Evolutionary conservation across 2,329 filamentous ascomycete genomes (phyloP).

Genomic region (Leptographium radiaticola): DNA sequence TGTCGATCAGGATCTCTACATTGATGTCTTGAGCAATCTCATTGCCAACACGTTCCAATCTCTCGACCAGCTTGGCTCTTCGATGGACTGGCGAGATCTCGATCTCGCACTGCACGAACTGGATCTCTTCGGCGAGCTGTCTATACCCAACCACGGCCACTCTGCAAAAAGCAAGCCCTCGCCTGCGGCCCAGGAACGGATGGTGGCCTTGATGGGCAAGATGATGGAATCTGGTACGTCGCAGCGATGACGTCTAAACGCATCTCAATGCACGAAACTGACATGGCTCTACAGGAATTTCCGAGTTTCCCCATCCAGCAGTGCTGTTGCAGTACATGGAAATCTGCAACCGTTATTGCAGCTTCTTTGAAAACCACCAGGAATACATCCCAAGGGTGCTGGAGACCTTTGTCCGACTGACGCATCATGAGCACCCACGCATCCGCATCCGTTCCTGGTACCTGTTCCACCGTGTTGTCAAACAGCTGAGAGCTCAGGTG

Average conservation of each 20-base stretch:
- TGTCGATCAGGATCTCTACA: slow-evolving; percentile 77
- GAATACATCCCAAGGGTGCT: slow-evolving; percentile 74
- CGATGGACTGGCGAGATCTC: slow-evolving; percentile 87
- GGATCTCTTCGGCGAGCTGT: slow-evolving; percentile 88
- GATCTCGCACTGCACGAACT: slow-evolving; percentile 92
- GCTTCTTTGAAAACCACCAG: slow-evolving; percentile 79
- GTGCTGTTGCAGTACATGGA: slow-evolving; percentile 97
- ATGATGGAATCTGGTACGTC: slow-evolving; percentile 81
- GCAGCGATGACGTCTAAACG: not conserved
- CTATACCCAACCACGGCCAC: slow-evolving; percentile 77
- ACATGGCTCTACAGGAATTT: slow-evolving; percentile 47
- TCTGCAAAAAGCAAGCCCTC: slow-evolving; percentile 75
- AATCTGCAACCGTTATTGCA: slow-evolving; percentile 86
- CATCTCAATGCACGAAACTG: not conserved
- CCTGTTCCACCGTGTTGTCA: slow-evolving; percentile 84
- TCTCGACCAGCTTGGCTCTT: slow-evolving; percentile 58
- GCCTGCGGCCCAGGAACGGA: slow-evolving; percentile 62
- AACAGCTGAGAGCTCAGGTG: slow-evolving; percentile 70
- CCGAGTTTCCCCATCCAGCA: slow-evolving; percentile 76
- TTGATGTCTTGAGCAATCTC: slow-evolving; percentile 74
- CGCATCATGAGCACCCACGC: slow-evolving; percentile 77
- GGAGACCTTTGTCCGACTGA: slow-evolving; percentile 80
- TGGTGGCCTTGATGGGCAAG: slow-evolving; percentile 86
- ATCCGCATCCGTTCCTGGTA: slow-evolving; percentile 93
- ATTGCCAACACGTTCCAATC: slow-evolving; percentile 78